Evolutionary conservation across 2,329 filamentous ascomycete species (phyloP), one percentile per base, ranked within the genome.

Genomic region (Fusarium goolgardi): DNA sequence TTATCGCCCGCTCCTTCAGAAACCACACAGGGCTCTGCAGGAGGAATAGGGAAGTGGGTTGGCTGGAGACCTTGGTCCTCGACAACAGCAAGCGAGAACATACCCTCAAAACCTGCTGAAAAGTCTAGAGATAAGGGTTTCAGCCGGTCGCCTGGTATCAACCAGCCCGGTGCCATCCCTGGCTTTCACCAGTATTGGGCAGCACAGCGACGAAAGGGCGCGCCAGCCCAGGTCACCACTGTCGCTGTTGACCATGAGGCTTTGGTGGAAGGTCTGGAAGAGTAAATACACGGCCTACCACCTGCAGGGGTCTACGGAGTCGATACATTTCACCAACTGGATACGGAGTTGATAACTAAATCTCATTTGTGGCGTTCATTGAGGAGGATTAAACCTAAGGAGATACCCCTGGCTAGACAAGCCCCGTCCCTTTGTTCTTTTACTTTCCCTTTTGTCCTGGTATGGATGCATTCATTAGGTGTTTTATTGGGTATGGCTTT

Each of bases 91-190:
- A 31, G 31, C 9, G 60, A 65, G 5, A 45, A 51, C 37, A 34
- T 54, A 27, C 20, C 64, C 9, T 47, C 71, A 2, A 73, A 71
- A n/a, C 41, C 69, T 11, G 35, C 65, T 27, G 59, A 72, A 4
- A 69, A 65, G n/a, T 69, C 80, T 59, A 78, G 71, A 59, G 77
- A 80, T 31, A 76, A 76, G 56, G 78, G 80, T 13, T 54, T 79
- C 34, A 81, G 81, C 43, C 83, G 92, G 43, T 79, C 86, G 6
- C 86, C 91, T 2, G 92, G 92, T 0, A 93, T 96, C 75, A 96
- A 96, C 73, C 92, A 95, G 75, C 84, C 87, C 2, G 92, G 92
- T 0, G 84, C 88, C 0, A 90, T 96, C 43, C 87, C 91, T 1
- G 92, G 92, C 0, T 91, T 95, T 67, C 83, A 87, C 27, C 82